Evolutionary conservation across 192 early-diverging fungal species (phyloP).

Genomic region (Backusella psychrophila): DNA sequence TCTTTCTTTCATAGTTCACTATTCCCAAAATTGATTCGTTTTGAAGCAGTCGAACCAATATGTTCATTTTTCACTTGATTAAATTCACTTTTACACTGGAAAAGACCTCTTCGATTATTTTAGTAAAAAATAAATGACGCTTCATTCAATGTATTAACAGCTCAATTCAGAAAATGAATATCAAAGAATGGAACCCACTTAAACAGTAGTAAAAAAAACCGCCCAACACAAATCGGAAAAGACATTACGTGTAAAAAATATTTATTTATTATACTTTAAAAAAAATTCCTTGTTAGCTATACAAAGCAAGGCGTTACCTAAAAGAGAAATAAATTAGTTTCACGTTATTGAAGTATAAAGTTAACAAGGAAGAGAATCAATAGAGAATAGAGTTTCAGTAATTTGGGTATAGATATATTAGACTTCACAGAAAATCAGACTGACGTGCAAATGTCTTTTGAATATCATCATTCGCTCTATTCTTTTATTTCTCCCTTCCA

Average conservation of each 20-base stretch:
- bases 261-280: too few species aligned
- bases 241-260: too few species aligned
- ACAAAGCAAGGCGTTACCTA: not conserved
- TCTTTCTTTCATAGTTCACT: not conserved
- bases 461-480: constrained; percentile 6
- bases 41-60: not conserved
- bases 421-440: not conserved
- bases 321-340: not conserved
- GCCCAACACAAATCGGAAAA: too few species aligned
- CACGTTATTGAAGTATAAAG: not conserved
- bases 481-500: not conserved
- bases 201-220: too few species aligned
- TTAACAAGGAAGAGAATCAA: not conserved
- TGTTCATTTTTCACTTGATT: too few species aligned
- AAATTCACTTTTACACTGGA: too few species aligned
- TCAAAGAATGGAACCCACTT: too few species aligned
- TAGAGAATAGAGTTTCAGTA: not conserved
- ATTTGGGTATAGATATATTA: constrained; percentile 6
- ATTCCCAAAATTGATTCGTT: not conserved
- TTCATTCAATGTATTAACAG: too few species aligned
- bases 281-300: too few species aligned
- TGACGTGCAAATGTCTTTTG: constrained; percentile 7
- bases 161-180: too few species aligned
- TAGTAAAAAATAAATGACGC: too few species aligned
- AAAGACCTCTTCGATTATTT: too few species aligned